phyloP scores from a whole-genome alignment of 2,329 filamentous ascomycete genomes.

The Cryphonectria naterciae region DNA sequence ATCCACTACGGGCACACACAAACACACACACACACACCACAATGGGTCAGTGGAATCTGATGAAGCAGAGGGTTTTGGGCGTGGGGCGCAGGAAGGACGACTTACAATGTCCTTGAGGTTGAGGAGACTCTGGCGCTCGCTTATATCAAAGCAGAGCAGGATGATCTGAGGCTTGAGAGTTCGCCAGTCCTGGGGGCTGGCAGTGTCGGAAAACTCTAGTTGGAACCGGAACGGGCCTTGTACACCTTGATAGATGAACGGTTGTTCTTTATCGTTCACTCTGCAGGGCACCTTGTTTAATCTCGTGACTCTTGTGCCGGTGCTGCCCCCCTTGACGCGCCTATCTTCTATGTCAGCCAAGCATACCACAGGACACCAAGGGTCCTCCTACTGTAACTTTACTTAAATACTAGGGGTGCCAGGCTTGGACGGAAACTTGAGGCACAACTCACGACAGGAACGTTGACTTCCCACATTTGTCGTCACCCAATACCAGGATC shows the following conservation, averaged over 20 bases:
- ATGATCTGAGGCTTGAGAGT: constrained; percentile 62
- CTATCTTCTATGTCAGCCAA: constrained; percentile 39
- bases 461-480: constrained; percentile 62
- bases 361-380: constrained; percentile 8
- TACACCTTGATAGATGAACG: constrained; percentile 60
- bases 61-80: not conserved
- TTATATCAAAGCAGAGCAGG: constrained; percentile 66
- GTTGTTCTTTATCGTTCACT: constrained; percentile 63
- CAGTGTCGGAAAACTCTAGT: constrained; percentile 64
- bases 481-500: constrained; percentile 63
- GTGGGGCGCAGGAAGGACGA: constrained; percentile 24
- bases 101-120: constrained; percentile 61
- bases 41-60: constrained; percentile 7
- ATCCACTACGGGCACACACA: constrained; percentile 53
- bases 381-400: too few relatives aligned
- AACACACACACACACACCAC: not conserved
- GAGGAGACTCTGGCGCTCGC: constrained; percentile 59
- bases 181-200: constrained; percentile 61
- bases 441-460: constrained; percentile 59
- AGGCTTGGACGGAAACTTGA: constrained; percentile 12
- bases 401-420: constrained; percentile 10
- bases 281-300: constrained; percentile 47
- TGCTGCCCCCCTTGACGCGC: constrained; percentile 53
- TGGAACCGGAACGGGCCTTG: constrained; percentile 52
- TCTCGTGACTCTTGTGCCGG: constrained; percentile 36